Evolutionary conservation across 352 stramenopile species (phyloP), one percentile per base, ranked within the genome.

Genomic region (Phytopythium oedochilum): DNA sequence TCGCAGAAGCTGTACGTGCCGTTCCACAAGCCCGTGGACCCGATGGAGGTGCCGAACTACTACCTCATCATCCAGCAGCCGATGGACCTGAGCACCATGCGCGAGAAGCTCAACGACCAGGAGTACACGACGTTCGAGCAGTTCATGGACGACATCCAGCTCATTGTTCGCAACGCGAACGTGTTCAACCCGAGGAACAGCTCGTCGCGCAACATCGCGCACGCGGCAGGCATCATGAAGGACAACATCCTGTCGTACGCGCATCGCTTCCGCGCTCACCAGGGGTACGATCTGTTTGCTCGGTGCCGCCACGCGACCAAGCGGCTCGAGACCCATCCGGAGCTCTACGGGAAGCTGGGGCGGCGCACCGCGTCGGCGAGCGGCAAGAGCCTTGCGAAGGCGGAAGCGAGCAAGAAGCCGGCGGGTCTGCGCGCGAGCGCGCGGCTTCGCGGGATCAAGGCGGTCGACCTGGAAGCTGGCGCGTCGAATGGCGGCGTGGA

Each of bases 81-180:
- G 15, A 97, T 97, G 85, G 86, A 94, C 60, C 57, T 97, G 40
- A 88, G 73, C 39, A 87, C 72, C 18, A 97, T 97, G 76, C 85
- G 82, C 6, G 82, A 90, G 44, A 96, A 94, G 60, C 61, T 97
- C 9, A 92, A 97, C 53, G 84, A 96, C 22, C 71, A 87, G 28
- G 85, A 96, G 53, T 97, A 97, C 66, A 88, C 73, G 9, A 94
- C 80, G 29, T 92, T 93, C 29, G 86, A 96, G 49, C 71, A 84
- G 36, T 97, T 97, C 47, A 75, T 94, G 56, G 70, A 82, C 40
- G 87, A 97, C 56, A 86, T 97, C 28, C 75, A 92, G 48, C 74
- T 90, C 47, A 96, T 97, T 28, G 79, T 94, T 26, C 67, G 72
- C 11, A 97, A 97, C 46, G 89, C 89, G 28, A 91, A 92, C 40